Conservation (phyloP, 2,329 filamentous ascomycete genomes). For the Cyclaneusma minus region DNA sequence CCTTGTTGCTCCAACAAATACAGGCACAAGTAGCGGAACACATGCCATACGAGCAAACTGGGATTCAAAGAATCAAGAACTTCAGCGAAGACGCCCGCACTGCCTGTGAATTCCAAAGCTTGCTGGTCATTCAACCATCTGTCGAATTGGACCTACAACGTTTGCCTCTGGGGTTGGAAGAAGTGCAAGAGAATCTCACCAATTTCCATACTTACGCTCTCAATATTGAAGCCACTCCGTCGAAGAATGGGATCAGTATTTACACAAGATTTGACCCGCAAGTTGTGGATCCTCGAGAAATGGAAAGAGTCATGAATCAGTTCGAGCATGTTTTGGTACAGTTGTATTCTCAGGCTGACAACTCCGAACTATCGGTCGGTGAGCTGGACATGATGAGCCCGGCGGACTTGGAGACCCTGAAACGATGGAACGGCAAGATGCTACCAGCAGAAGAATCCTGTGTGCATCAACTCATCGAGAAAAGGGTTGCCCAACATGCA, state of each 20-base stretch:
- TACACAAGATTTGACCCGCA: constrained; percentile 1
- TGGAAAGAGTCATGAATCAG: constrained; percentile 1
- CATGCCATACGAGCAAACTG: constrained; percentile 21
- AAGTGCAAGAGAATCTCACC: background rate
- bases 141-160: constrained; percentile 1
- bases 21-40: constrained; percentile 29
- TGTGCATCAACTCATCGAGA: constrained; percentile 11
- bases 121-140: constrained; percentile 11
- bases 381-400: no score
- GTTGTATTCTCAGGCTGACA: no score
- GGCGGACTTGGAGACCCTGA: no score
- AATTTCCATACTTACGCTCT: background rate
- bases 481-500: constrained; percentile 6
- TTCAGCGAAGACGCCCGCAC: constrained; percentile 5
- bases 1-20: constrained; percentile 27
- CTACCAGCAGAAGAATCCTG: no score
- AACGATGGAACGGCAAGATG: no score
- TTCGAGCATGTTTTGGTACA: constrained; percentile 4
- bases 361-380: no score
- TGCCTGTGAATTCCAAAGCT: constrained; percentile 9
- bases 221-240: background rate
- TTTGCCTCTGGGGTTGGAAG: background rate
- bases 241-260: background rate
- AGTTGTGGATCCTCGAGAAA: constrained; percentile 1
- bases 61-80: constrained; percentile 9